These are phyloP conservation scores for Pseudopyricularia javanii DNA, from an alignment of 2,329 filamentous ascomycete species.

Conservation along the genomic window DNA sequence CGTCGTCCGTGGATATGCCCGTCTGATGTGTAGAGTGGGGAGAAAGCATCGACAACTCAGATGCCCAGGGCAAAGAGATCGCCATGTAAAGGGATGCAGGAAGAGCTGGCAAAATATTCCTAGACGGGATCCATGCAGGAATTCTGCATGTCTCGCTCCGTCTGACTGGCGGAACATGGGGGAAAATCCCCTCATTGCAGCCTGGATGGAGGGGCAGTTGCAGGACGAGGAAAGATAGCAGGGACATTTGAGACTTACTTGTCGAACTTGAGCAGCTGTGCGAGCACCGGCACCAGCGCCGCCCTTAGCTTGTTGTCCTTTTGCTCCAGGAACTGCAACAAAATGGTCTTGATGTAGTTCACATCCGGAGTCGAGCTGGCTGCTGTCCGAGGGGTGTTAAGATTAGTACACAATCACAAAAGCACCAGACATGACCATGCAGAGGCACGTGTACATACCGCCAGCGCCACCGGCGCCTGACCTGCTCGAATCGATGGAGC, in stretches of 20 bases:
- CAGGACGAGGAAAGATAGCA: neutral
- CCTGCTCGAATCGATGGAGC: constrained; percentile 32
- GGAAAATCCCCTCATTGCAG: too few relatives aligned
- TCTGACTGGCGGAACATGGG: too few relatives aligned
- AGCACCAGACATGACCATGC: neutral
- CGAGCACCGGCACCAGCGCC: constrained; percentile 67
- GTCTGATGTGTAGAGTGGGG: too few relatives aligned
- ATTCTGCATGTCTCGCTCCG: too few relatives aligned
- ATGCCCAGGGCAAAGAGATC: neutral
- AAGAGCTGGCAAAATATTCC: neutral
- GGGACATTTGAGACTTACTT: constrained; percentile 36
- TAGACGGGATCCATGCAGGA: neutral
- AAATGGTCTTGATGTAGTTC: constrained; percentile 67
- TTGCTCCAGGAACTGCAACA: constrained; percentile 71
- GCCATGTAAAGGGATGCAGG: neutral
- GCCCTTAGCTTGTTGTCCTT: constrained; percentile 65
- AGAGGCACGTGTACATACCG: neutral
- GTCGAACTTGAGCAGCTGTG: constrained; percentile 65
- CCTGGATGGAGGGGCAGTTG: too few relatives aligned
- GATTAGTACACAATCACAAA: neutral
- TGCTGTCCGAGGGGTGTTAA: neutral
- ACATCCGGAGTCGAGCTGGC: constrained; percentile 26
- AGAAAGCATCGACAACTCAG: too few relatives aligned
- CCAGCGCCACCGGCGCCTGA: constrained; percentile 15
- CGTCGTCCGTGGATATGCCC: too few relatives aligned